Base-by-base conservation (phyloP, 2,329 filamentous ascomycete genomes). In the Cordyceps pruinosa region DNA sequence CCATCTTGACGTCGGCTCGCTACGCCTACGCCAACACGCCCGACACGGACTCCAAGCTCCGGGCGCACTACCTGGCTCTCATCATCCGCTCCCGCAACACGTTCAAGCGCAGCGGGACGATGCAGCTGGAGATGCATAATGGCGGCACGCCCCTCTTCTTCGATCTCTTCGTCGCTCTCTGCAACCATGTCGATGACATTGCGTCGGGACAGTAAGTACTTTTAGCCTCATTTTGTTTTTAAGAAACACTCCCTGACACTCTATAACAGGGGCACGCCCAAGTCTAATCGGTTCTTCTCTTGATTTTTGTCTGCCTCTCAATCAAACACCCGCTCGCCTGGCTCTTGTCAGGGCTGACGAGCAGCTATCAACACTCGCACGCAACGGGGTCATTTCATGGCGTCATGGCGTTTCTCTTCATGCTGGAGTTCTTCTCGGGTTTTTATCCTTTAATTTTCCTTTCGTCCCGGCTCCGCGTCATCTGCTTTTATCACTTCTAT, bases 111-210 rank as follows among this genome's bases (percentile, higher is more conserved):
- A 96, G 90, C 72, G 90, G 91, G 56, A 96, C 91, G 4, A 96
- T 96, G 91, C 92, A 96, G 74, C 83, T 89, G 64, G 91, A 96
- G 75, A 96, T 97, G 91, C 88, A 88, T 70, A 83, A 84, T 60
- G 92, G 92, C 28, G 90, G 90, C 55, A 88, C 78, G 1, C 82
- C 88, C 67, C 78, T 96, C 59, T 96, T 96, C 76, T 97, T 96
- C 69, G 92, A 96, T 69, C 78, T 96, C 45, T 97, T 96, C 70
- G 92, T 96, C 51, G 90, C 92, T 19, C 84, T 96, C 73, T 91
- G 89, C 73, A 96, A 96, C 70, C 90, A 96, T 68, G 88, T 96
- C 68, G 89, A 84, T 70, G 87, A 86, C 65, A 80, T 86, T 60
- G 79, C 81, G 5, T 78, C 76, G 56, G 73, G 76, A 57, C 76